phyloP scores from a whole-genome alignment of 192 early-diverging fungal species.

The Glomus cerebriforme region DNA sequence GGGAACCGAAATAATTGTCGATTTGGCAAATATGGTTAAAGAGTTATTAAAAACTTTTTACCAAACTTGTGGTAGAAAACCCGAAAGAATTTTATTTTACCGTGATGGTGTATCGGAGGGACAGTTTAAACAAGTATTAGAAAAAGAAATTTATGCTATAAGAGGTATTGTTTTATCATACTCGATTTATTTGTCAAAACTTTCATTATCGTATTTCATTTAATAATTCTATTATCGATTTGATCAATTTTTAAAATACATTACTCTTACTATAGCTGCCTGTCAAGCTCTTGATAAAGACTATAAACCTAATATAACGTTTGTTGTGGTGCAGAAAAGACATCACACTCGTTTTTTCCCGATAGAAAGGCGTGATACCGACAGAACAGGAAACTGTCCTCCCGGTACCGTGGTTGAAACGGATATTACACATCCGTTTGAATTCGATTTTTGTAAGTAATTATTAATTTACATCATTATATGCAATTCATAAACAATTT shows the following conservation, averaged over 20 bases:
- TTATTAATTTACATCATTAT: not conserved
- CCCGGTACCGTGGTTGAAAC: conserved; percentile 83
- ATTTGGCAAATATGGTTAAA: conserved; percentile 65
- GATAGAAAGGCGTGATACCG: conserved; percentile 55
- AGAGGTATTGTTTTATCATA: conserved; percentile 39
- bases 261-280: conserved; percentile 53
- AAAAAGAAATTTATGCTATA: conserved; percentile 72
- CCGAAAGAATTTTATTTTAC: conserved; percentile 80
- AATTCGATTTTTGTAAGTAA: conserved; percentile 79
- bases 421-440: conserved; percentile 71
- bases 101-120: conserved; percentile 93
- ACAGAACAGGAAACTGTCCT: conserved; percentile 79
- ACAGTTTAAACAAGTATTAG: conserved; percentile 75
- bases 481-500: not conserved
- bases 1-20: conserved; percentile 71
- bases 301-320: conserved; percentile 83
- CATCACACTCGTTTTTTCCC: conserved; percentile 92
- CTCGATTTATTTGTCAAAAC: not conserved
- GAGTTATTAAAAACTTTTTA: conserved; percentile 71
- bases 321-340: conserved; percentile 86
- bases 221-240: not conserved
- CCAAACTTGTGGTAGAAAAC: conserved; percentile 66
- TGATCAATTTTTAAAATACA: conserved; percentile 28
- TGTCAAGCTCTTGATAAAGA: conserved; percentile 61
- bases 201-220: conserved; percentile 32